A percentile compares a stretch with the other conserved stretches of the same genome.
Conservation (phyloP, 306 rosid genomes). For the Begonia peltatifolia region DNA sequence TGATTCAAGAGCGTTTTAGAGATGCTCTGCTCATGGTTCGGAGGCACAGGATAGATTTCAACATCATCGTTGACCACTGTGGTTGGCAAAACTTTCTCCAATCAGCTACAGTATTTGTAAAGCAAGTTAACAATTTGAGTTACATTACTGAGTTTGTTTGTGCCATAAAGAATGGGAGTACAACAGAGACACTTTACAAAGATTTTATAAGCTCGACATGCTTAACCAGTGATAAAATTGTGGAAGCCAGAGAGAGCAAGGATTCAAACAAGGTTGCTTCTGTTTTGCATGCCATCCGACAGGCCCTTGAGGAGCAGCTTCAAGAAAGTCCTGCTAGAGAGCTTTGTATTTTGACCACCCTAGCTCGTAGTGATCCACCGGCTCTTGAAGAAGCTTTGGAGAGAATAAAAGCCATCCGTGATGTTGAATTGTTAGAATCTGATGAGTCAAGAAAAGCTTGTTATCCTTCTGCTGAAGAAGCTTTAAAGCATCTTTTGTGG, state of each 20-base stretch:
- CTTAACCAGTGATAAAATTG: constrained; percentile 24
- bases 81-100: constrained; percentile 69
- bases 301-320: constrained; percentile 66
- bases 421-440: constrained; percentile 60
- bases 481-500: constrained; percentile 93
- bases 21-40: constrained; percentile 87
- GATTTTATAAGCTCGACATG: constrained; percentile 24
- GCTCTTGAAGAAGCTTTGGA: constrained; percentile 88
- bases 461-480: constrained; percentile 88
- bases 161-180: constrained; percentile 69
- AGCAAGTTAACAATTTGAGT: constrained; percentile 69
- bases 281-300: constrained; percentile 59
- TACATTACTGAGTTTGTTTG: constrained; percentile 91
- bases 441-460: constrained; percentile 34
- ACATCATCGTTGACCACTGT: constrained; percentile 65
- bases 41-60: constrained; percentile 93
- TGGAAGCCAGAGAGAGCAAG: constrained; percentile 21
- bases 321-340: constrained; percentile 75
- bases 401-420: constrained; percentile 71
- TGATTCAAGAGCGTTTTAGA: constrained; percentile 62
- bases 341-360: constrained; percentile 88
- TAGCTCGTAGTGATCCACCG: constrained; percentile 91
- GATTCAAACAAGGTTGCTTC: constrained; percentile 57
- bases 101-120: constrained; percentile 68
- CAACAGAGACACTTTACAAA: constrained; percentile 53